Base-by-base conservation (phyloP, 2,329 filamentous ascomycete genomes). In the Alternaria arborescens region DNA sequence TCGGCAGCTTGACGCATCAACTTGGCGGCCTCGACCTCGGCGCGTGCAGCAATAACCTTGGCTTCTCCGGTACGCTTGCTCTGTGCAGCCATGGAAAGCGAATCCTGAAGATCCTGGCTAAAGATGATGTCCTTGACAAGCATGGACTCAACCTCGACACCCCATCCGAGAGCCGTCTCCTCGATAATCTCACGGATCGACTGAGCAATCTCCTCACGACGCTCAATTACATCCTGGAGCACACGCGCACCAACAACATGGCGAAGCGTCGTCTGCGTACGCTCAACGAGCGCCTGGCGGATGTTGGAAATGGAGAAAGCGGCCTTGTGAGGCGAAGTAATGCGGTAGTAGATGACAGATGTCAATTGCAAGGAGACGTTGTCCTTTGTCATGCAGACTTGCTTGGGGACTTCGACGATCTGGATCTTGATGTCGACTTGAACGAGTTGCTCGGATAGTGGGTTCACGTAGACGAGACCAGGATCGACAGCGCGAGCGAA, bases 41-140 rank as follows among this genome's bases (percentile, higher is more conserved):
- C 95, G 79, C 95, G 92, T 66, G 95, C 95, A 60, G 93, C 93
- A 77, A 99, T 98, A 78, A 99, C 93, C 86, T 99, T 99, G 83
- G 91, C 93, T 82, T 99, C 95, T 82, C 95, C 95, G 58, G 97
- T 97, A 71, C 95, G 91, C 90, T 98, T 98, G 84, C 91, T 93
- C 86, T 99, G 95, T 4, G 95, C 95, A 40, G 95, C 95, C 95
- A 99, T 98, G 77, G 92, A 97, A 51, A 99, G 88, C 18, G 92
- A 95, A 75, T 98, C 94, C 81, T 99, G 95, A 44, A 99, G 86
- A 70, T 98, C 95, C 76, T 93, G 89, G 81, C 89, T 93, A 87
- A 99, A 99, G 78, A 98, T 91, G 77, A 99, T 97, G 80, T 99
- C 95, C 83, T 99, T 98, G 87, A 99, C 94, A 70, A 99, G 89